These are phyloP conservation scores for Chlamydomonas asymmetrica DNA, from an alignment of 139 green algal species.

Conservation along the genomic window DNA sequence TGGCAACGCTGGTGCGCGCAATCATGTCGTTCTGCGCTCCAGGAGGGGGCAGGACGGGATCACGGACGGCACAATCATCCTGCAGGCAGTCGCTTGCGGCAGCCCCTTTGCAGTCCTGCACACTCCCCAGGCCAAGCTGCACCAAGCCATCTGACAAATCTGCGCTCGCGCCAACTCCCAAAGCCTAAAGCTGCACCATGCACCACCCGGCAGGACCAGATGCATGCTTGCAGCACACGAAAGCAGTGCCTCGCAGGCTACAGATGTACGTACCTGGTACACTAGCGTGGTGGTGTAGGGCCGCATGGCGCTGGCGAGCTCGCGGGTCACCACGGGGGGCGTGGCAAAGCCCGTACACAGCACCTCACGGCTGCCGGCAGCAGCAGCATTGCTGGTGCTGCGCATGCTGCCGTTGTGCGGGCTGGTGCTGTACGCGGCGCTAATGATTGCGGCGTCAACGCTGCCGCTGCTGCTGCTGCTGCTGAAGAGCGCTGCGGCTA, in stretches of 20 bases:
- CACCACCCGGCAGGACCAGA: background rate
- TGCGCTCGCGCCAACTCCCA: background rate
- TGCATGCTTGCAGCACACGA: background rate
- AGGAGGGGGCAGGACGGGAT: background rate
- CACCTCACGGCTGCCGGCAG: background rate
- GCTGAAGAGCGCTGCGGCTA: background rate
- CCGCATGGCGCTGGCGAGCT: background rate
- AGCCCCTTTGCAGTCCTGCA: background rate
- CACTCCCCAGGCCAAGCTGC: background rate
- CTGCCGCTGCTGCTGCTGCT: background rate
- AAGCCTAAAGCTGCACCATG: no score
- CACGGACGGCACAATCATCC: background rate
- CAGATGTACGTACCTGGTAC: constrained; percentile 10
- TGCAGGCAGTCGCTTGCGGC: background rate
- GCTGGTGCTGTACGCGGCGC: background rate
- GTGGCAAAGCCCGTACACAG: constrained; percentile 7
- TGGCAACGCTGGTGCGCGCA: background rate
- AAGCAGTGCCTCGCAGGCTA: background rate
- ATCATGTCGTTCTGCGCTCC: constrained; percentile 8
- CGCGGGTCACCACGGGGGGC: background rate
- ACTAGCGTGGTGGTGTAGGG: constrained; percentile 3
- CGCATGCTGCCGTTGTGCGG: background rate
- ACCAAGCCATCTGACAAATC: background rate
- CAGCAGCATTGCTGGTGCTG: no score
- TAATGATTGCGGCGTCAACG: background rate